Percentiles rank a stretch among this genome's conserved stretches.
phyloP scores from a whole-genome alignment of 805 yeast genomes.

The Candida silvicultrix region DNA sequence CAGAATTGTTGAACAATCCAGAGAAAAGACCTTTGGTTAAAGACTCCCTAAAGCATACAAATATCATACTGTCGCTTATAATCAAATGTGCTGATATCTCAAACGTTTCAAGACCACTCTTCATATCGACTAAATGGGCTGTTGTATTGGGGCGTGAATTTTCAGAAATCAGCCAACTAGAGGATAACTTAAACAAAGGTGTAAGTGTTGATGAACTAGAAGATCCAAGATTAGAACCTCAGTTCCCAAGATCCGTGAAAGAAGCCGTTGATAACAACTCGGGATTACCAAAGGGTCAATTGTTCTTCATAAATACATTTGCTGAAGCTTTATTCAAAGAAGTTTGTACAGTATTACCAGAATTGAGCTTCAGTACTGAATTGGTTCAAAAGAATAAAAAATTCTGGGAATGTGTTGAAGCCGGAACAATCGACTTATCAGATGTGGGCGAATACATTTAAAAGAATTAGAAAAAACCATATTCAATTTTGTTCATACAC shows the following conservation, averaged over 20 bases:
- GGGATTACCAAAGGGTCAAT: conserved; percentile 60
- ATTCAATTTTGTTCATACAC: background rate
- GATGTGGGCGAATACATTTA: background rate
- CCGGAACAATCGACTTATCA: background rate
- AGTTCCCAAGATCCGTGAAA: conserved; percentile 32
- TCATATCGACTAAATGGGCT: conserved; percentile 83
- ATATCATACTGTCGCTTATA: conserved; percentile 56
- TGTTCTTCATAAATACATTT: conserved; percentile 77
- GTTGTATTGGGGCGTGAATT: conserved; percentile 72
- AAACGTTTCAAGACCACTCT: conserved; percentile 78
- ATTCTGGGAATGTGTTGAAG: conserved; percentile 40
- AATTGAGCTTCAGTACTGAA: conserved; percentile 47
- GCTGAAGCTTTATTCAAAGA: conserved; percentile 71
- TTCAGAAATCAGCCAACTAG: conserved; percentile 54
- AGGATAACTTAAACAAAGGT: conserved; percentile 25
- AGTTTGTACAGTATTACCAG: conserved; percentile 55
- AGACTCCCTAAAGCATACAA: conserved; percentile 18
- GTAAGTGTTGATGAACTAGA: conserved; percentile 17
- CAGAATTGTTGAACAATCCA: conserved; percentile 12
- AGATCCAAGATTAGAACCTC: conserved; percentile 14
- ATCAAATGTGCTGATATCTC: conserved; percentile 95
- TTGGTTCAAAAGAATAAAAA: conserved; percentile 46
- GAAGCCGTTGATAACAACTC: conserved; percentile 43
- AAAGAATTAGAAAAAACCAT: background rate
- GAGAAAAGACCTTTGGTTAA: conserved; percentile 9